Evolutionary conservation across 2,329 filamentous ascomycete genomes (phyloP), one percentile per base, ranked within the genome.

Genomic region (Venturia oleaginea): DNA sequence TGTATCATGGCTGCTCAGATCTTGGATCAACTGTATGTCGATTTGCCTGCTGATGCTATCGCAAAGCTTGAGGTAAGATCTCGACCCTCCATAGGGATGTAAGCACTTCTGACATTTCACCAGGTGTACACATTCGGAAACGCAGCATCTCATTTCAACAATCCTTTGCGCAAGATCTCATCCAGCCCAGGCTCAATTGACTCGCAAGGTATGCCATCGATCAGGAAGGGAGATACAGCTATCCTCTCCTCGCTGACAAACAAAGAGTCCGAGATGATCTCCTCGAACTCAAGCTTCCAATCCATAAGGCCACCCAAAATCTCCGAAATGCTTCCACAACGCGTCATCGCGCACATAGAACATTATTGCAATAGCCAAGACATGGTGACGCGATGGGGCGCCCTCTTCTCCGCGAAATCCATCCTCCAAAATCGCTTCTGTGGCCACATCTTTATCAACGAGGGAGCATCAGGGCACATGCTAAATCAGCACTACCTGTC

Each of bases 141-240:
- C 65, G 89, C 89, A 0, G 87, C 90, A 0, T 91, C 91, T 69
- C 89, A 92, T 73, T 92, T 91, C 78, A 92, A 91, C 73, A 91
- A 91, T 68, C 90, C 89, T 0, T 82, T 84, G 68, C 79, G 81
- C 3, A 81, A 83, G 65, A 64, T 66, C 67, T 61, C 42, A 4
- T 10, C 59, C 6, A 34, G 22, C 10, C 11, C 46, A 27, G 13
- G 3, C 3, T 24, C 40, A n/a, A 51, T 63, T 32, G 61, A 63
- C 22, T 40, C 43, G 19, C 61, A 27, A n/a, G 61, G 46, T 37
- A 30, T 62, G 37, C 51, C 32, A 22, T 55, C 62, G 8, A 54
- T 42, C 37, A 34, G 10, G n/a, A 59, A 59, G 6, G 30, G 55
- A 22, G 30, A 42, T 30, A 59, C 55, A 22, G 55, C 32, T 22